Evolutionary conservation across 768 basidiomycete genomes (phyloP).

Genomic region (Auriculariales sp.): DNA sequence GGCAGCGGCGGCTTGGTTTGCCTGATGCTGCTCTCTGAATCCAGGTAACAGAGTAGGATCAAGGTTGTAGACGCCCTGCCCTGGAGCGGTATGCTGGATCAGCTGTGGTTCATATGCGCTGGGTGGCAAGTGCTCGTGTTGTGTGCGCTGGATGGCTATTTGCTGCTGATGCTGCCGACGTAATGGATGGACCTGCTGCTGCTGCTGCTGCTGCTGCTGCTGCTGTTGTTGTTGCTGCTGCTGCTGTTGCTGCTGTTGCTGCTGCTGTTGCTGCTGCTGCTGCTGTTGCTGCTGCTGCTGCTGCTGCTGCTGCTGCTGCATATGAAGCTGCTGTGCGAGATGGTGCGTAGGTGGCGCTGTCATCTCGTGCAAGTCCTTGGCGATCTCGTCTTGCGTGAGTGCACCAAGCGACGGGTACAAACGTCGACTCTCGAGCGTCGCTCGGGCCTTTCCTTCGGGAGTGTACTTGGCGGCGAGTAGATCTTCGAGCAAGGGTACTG

Average conservation of each 20-base stretch:
- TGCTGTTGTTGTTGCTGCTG: slow-evolving; percentile 7
- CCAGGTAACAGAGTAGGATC: background rate
- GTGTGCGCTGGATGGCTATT: too few species aligned
- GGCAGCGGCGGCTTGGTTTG: too few species aligned
- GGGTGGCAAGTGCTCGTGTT: too few species aligned
- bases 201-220: slow-evolving; percentile 5
- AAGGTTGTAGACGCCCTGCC: too few species aligned
- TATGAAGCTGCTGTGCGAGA: slow-evolving; percentile 4
- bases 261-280: slow-evolving; percentile 1
- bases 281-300: slow-evolving; percentile 4
- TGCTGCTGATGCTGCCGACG: slow-evolving; percentile 6
- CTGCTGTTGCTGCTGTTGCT: slow-evolving; percentile 8
- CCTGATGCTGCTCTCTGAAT: too few species aligned
- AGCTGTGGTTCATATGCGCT: too few species aligned
- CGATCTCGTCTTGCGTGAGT: slow-evolving; percentile 16
- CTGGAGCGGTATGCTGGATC: too few species aligned
- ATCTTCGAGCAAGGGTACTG: slow-evolving; percentile 26
- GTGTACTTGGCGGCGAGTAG: background rate
- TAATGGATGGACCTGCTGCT: slow-evolving; percentile 5
- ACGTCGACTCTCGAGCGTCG: slow-evolving; percentile 5
- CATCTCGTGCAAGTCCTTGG: slow-evolving; percentile 11
- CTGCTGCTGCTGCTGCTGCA: slow-evolving; percentile 7
- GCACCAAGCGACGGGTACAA: slow-evolving; percentile 18
- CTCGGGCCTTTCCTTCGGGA: slow-evolving; percentile 9
- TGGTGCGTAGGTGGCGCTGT: background rate